Evolutionary conservation across 768 basidiomycete species (phyloP).

Genomic region (Asterophora lycoperdoides): DNA sequence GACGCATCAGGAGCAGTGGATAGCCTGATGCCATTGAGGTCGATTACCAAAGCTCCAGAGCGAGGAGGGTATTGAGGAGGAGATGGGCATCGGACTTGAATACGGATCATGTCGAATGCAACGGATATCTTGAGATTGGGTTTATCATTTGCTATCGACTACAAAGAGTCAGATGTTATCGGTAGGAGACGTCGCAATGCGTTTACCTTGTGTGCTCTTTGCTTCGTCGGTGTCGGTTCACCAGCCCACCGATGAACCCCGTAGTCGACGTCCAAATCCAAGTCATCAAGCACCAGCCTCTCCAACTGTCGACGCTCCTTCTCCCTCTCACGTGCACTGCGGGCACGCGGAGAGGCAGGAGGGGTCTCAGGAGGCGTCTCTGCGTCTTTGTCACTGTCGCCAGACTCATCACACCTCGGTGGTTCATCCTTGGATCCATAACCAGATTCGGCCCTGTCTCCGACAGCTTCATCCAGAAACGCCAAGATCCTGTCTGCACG

Average conservation of each 20-base stretch:
- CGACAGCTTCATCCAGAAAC: constrained; percentile 44
- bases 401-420: constrained; percentile 12
- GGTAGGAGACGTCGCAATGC: not conserved
- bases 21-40: constrained; percentile 51
- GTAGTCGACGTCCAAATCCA: constrained; percentile 51
- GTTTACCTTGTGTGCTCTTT: not conserved
- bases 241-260: constrained; percentile 13
- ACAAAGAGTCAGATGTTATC: not conserved
- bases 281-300: constrained; percentile 52
- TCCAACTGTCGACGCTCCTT: constrained; percentile 41
- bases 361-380: constrained; percentile 39
- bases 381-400: constrained; percentile 26
- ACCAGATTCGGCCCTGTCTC: constrained; percentile 1
- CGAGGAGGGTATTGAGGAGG: constrained; percentile 42
- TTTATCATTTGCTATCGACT: constrained; percentile 3
- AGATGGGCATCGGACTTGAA: constrained; percentile 66
- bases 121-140: constrained; percentile 28
- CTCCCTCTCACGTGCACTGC: constrained; percentile 22
- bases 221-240: not conserved
- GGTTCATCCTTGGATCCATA: not conserved
- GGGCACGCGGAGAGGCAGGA: constrained; percentile 32
- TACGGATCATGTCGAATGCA: constrained; percentile 52
- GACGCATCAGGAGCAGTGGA: constrained; percentile 26
- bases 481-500: constrained; percentile 34
- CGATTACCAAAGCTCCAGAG: constrained; percentile 67